Percentiles rank a stretch among this genome's conserved stretches.
Evolutionary conservation across 257 asterid species (phyloP).

Genomic region (Fraxinus cuspidata): DNA sequence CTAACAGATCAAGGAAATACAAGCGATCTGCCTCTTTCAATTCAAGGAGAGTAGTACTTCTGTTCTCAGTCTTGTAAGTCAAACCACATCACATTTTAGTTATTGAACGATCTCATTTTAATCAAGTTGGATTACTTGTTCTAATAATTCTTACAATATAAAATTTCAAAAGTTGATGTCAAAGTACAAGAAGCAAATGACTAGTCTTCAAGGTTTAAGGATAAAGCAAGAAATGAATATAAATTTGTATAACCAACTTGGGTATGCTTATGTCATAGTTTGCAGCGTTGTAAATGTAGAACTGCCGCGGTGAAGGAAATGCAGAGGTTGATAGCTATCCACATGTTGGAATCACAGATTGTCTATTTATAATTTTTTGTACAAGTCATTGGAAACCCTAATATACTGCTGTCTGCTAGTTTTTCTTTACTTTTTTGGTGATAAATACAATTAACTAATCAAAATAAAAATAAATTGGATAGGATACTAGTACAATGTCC

Average conservation of each 20-base stretch:
- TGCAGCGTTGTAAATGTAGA: not conserved
- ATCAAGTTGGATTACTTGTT: conserved; percentile 10
- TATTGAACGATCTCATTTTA: conserved; percentile 10
- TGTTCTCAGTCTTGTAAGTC: conserved; percentile 88
- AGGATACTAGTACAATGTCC: no score
- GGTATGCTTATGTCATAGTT: not conserved
- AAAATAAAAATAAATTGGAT: no score
- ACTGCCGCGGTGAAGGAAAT: not conserved
- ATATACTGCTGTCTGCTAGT: no score
- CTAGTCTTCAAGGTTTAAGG: not conserved
- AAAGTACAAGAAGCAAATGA: not conserved
- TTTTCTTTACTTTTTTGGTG: no score
- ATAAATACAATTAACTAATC: no score
- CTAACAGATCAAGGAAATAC: conserved; percentile 74
- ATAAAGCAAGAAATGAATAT: not conserved
- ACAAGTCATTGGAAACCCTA: not conserved
- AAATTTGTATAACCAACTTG: not conserved
- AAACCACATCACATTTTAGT: conserved; percentile 20
- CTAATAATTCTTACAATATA: not conserved
- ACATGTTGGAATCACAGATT: not conserved
- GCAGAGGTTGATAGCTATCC: not conserved
- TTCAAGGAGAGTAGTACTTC: conserved; percentile 85
- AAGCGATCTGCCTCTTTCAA: conserved; percentile 88
- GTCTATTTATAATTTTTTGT: not conserved
- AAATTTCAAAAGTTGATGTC: not conserved